phyloP scores from a whole-genome alignment of 2,329 filamentous ascomycete species.

The Ceratocystis alfenasii region DNA sequence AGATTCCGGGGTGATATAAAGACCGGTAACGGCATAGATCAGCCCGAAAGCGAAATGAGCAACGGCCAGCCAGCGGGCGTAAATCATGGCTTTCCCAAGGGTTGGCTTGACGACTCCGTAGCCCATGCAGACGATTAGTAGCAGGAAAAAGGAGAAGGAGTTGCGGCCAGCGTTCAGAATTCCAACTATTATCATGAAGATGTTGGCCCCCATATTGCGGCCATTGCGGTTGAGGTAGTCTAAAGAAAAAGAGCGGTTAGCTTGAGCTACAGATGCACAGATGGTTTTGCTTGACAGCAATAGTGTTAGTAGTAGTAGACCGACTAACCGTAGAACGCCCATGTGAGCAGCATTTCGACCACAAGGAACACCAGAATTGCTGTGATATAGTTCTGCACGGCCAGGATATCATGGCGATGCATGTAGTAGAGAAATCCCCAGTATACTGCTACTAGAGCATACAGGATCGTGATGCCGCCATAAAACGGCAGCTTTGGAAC shows the following conservation, averaged over 20 bases:
- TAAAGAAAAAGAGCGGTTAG: constrained; percentile 27
- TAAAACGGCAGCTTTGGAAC: constrained; percentile 97
- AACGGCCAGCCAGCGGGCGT: constrained; percentile 78
- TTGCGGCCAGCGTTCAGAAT: constrained; percentile 87
- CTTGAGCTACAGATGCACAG: too few species aligned
- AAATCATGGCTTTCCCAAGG: constrained; percentile 86
- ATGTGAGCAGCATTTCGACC: constrained; percentile 94
- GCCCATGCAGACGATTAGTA: constrained; percentile 98
- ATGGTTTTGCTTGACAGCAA: too few species aligned
- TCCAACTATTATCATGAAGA: constrained; percentile 80
- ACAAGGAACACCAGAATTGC: constrained; percentile 91
- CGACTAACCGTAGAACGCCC: constrained; percentile 77
- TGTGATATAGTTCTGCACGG: constrained; percentile 98
- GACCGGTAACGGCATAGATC: constrained; percentile 79
- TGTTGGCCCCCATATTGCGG: constrained; percentile 69
- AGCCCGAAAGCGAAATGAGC: constrained; percentile 92
- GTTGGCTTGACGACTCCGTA: constrained; percentile 95
- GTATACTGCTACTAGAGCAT: constrained; percentile 72
- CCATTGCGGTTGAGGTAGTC: constrained; percentile 90
- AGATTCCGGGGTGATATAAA: constrained; percentile 78
- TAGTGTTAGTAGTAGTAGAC: constrained; percentile 22
- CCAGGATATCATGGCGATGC: constrained; percentile 84
- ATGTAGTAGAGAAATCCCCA: constrained; percentile 96
- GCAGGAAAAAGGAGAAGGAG: constrained; percentile 94
- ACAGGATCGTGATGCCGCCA: constrained; percentile 83